Percentiles rank a stretch among this genome's conserved stretches.
Conservation (phyloP, 164 flowering plant species). For the Umbilicus rupestris region DNA sequence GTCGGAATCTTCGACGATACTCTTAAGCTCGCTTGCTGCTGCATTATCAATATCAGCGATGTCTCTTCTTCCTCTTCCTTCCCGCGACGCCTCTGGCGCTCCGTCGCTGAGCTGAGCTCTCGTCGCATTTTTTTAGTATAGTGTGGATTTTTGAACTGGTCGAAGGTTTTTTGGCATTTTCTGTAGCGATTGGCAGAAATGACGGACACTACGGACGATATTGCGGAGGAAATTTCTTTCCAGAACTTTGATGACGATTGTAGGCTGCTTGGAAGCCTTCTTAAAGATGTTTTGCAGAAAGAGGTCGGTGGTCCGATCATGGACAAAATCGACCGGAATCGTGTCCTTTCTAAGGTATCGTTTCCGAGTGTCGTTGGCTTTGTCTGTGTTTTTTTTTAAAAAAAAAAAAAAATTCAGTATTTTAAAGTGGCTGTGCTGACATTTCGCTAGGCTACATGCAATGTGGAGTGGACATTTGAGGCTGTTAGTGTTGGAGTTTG, state of each 20-base stretch:
- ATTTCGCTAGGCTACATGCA: background rate
- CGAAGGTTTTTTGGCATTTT: background rate
- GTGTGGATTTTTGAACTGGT: background rate
- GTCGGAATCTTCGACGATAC: no score
- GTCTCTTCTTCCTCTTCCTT: no score
- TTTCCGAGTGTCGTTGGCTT: background rate
- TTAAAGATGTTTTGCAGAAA: constrained; percentile 15
- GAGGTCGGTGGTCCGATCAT: constrained; percentile 14
- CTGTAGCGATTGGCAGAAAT: background rate
- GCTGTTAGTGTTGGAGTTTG: background rate
- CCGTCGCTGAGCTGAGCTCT: background rate
- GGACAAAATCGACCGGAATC: constrained; percentile 17
- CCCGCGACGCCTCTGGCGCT: background rate
- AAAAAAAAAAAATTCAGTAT: no score
- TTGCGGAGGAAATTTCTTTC: constrained; percentile 18
- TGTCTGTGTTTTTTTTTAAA: background rate
- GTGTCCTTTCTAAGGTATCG: constrained; percentile 11
- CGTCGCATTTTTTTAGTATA: background rate
- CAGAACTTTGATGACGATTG: constrained; percentile 19
- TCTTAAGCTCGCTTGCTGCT: no score
- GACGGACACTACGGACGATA: constrained; percentile 17
- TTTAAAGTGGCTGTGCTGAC: no score
- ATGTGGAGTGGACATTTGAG: background rate
- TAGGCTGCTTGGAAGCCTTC: constrained; percentile 15
- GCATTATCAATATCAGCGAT: no score